Evolutionary conservation across 768 basidiomycete species (phyloP).

Genomic region (Suillus fuscotomentosus): DNA sequence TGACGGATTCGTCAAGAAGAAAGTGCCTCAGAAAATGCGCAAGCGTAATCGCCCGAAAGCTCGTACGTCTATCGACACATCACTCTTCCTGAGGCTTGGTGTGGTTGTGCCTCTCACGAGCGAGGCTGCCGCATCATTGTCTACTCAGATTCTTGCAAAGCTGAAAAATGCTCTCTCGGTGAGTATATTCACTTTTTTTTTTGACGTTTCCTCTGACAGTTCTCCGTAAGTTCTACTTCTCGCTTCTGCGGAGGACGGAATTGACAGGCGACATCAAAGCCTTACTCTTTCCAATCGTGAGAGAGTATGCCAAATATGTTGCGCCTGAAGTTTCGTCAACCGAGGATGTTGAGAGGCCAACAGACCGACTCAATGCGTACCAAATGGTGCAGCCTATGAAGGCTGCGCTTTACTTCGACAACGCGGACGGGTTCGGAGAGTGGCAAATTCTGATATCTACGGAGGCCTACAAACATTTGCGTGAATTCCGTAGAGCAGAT

Average conservation of each 20-base stretch:
- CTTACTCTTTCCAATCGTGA: slow-evolving; percentile 1
- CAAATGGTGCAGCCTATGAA: slow-evolving; percentile 57
- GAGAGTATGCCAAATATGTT: not conserved
- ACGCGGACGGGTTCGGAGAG: slow-evolving; percentile 56
- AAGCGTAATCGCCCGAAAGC: slow-evolving; percentile 17
- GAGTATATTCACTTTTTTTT: not conserved
- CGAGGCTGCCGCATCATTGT: slow-evolving; percentile 17
- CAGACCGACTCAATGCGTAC: slow-evolving; percentile 26
- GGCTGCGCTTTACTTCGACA: slow-evolving; percentile 59
- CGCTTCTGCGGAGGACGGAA: slow-evolving; percentile 16
- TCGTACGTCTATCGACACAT: slow-evolving; percentile 19
- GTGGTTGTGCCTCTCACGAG: slow-evolving; percentile 22
- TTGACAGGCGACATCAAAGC: slow-evolving; percentile 8
- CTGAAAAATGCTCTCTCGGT: slow-evolving; percentile 33
- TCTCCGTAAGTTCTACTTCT: slow-evolving; percentile 23
- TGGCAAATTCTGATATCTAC: slow-evolving; percentile 61
- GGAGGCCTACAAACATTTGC: slow-evolving; percentile 47
- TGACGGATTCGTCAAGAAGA: slow-evolving; percentile 9
- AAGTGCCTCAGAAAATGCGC: slow-evolving; percentile 28
- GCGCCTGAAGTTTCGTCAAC: not conserved
- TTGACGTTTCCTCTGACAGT: not conserved
- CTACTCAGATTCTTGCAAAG: slow-evolving; percentile 15
- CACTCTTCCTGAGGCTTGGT: slow-evolving; percentile 30
- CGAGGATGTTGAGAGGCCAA: not conserved
- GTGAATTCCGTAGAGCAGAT: slow-evolving; percentile 45